Conservation (phyloP, 352 stramenopile genomes). For the Phytophthora nicotianae region DNA sequence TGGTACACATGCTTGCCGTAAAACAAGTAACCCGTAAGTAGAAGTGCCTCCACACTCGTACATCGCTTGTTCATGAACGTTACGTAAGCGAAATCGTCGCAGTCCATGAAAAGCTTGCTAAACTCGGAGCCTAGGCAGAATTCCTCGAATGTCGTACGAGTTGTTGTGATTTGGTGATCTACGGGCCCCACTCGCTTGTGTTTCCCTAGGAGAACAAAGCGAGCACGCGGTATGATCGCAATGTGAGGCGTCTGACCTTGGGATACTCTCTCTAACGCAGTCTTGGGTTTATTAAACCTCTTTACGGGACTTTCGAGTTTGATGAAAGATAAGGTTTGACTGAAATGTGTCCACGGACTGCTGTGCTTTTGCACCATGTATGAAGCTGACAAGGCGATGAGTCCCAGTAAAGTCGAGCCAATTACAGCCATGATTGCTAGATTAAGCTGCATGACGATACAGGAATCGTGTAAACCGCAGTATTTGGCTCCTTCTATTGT, state of each 20-base stretch:
- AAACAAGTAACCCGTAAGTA: slow-evolving; percentile 39
- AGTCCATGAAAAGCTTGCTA: slow-evolving; percentile 34
- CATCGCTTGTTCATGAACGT: slow-evolving; percentile 16
- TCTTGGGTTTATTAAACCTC: slow-evolving; percentile 6
- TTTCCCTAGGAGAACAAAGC: slow-evolving; percentile 22
- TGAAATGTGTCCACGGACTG: slow-evolving; percentile 11
- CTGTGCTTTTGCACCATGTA: slow-evolving; percentile 28
- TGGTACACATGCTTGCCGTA: slow-evolving; percentile 37
- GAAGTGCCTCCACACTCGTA: slow-evolving; percentile 30
- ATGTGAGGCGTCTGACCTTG: slow-evolving; percentile 10
- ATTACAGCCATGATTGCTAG: slow-evolving; percentile 20
- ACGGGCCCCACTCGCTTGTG: slow-evolving; percentile 8
- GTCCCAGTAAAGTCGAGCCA: slow-evolving; percentile 10
- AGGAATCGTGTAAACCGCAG: slow-evolving; percentile 33
- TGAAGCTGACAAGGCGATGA: slow-evolving; percentile 20
- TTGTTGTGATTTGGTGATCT: slow-evolving; percentile 17
- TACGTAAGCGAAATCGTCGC: slow-evolving; percentile 38
- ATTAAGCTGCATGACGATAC: slow-evolving; percentile 33
- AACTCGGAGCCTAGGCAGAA: slow-evolving; percentile 34
- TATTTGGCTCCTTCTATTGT: slow-evolving; percentile 29
- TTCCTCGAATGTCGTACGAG: slow-evolving; percentile 32
- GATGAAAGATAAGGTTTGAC: slow-evolving; percentile 11
- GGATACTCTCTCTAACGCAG: slow-evolving; percentile 10
- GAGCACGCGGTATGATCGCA: slow-evolving; percentile 6
- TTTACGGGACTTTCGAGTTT: slow-evolving; percentile 7